Evolutionary conservation across 2,329 filamentous ascomycete genomes (phyloP), one percentile per base, ranked within the genome.

Genomic region (Pseudogymnoascus sp.): DNA sequence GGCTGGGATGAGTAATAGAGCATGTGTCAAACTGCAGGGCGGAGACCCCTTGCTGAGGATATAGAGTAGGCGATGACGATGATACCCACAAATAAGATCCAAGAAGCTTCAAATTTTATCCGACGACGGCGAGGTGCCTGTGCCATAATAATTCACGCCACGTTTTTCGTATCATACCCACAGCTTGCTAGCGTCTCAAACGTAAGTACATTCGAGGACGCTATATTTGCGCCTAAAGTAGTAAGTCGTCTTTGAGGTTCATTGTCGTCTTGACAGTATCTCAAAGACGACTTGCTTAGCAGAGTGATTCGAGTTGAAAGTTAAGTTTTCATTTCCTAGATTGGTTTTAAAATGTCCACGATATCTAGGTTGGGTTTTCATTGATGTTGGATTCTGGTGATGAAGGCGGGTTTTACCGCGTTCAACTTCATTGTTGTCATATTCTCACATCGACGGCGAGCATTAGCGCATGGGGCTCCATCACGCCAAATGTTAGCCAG

Each of bases 1-100:
- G 67, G 60, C 64, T 72, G 59, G 65, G 56, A 30, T 63, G 62
- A 63, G 15, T 30, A 52, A 52, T 52, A 33, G 45, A 30, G 45
- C 5, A 30, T 19, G 45, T 18, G 26, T 18, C 45, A 52, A 30
- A 19, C 26, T 52, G 15, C 39, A 26, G 26, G 15, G 15, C 26
- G 8, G 26, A 33, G 23, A 52, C 26, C 45, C 26, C 26, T 52
- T 30, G 10, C 26, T 52, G 23, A 30, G 26, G 26, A n/a, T n/a
- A 52, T 52, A 52, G 21, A 30, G 10, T 52, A 52, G 45, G 26
- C 45, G 45, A 52, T 30, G 45, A 33, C n/a, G 26, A 52, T 52
- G 45, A 52, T 52, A 52, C 45, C 45, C 45, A 52, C 26, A 30
- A 52, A 52, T 52, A 52, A 52, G 45, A 52, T 30, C 15, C 26